Evolutionary conservation across 305 asterid genomes (phyloP), one percentile per base, ranked within the genome.

Genomic region (Fraxinus velutina): DNA sequence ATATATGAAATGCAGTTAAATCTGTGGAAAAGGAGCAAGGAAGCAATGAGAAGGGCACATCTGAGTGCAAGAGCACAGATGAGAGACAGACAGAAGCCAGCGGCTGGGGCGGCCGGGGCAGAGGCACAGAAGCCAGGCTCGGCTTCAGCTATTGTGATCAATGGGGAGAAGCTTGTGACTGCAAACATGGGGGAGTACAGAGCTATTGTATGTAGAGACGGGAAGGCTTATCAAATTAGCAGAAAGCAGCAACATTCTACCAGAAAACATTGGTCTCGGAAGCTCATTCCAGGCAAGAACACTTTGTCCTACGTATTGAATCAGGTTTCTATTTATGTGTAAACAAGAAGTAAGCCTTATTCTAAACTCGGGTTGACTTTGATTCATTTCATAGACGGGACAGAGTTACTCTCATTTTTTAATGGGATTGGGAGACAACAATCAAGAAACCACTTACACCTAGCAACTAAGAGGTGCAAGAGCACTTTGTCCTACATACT

Each of bases 161-260:
- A 87, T 2, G 93, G 93, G 3, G 89, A 90, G 84, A 87, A 80
- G 88, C 87, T 92, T 6, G 87, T 92, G 80, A 81, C 87, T 68
- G 91, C 90, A 5, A 82, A 81, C 79, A 87, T 86, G 90, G 96
- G 92, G 6, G 91, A 83, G 21, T 89, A 86, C 81, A 86, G 78
- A 85, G 90, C 89, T n/a, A 89, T 92, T 66, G 73, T 92, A 44
- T 92, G 93, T 81, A 89, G 85, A 85, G 91, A 86, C 30, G 96
- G 94, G 0, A 83, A 88, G 75, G 92, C 93, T 47, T 85, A 76
- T 80, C 87, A 88, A 77, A 85, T 92, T 75, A 74, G 82, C 80
- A 83, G 81, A 83, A 87, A 32, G 72, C 75, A 77, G 70, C 84
- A 83, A 64, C 81, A 34, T 60, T 10, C 84, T 21, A n/a, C 81